These are phyloP conservation scores for Microsporum canis DNA, from an alignment of 2,329 filamentous ascomycete genomes.

Conservation along the genomic window DNA sequence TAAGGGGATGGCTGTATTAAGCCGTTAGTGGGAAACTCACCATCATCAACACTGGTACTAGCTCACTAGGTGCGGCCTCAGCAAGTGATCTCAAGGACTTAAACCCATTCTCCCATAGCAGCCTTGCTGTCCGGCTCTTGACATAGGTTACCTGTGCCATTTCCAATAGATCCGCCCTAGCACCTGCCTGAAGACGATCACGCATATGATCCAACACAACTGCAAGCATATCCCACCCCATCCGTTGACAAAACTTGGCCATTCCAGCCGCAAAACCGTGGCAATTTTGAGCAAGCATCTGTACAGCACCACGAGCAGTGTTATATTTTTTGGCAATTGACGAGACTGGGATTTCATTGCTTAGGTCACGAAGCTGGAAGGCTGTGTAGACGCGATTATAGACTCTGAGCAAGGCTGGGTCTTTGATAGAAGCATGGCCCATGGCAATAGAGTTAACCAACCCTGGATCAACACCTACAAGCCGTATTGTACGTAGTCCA, in stretches of 20 bases:
- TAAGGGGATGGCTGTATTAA: background rate
- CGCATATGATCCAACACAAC: constrained; percentile 65
- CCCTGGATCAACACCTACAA: constrained; percentile 57
- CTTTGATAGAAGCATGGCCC: constrained; percentile 50
- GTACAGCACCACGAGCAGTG: constrained; percentile 57
- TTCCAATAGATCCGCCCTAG: constrained; percentile 57
- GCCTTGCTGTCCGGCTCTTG: constrained; percentile 61
- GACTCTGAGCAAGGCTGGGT: constrained; percentile 50
- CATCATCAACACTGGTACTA: constrained; percentile 62
- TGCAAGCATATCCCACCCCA: constrained; percentile 64
- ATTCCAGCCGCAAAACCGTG: constrained; percentile 69
- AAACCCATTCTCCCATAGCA: constrained; percentile 69
- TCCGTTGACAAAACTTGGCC: constrained; percentile 66
- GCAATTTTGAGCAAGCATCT: constrained; percentile 61
- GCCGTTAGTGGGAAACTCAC: constrained; percentile 25
- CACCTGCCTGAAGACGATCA: constrained; percentile 61
- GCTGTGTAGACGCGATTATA: constrained; percentile 65
- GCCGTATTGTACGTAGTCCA: constrained; percentile 54
- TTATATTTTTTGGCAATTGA: constrained; percentile 59
- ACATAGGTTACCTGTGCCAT: constrained; percentile 62
- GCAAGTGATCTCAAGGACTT: constrained; percentile 56
- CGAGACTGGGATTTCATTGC: constrained; percentile 63
- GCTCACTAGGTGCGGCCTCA: constrained; percentile 55
- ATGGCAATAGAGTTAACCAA: constrained; percentile 58
- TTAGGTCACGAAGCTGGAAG: constrained; percentile 65